Percentiles rank a stretch among this genome's conserved stretches.
Evolutionary conservation across 345 rosid species (phyloP).

Genomic region (Murraya paniculata): DNA sequence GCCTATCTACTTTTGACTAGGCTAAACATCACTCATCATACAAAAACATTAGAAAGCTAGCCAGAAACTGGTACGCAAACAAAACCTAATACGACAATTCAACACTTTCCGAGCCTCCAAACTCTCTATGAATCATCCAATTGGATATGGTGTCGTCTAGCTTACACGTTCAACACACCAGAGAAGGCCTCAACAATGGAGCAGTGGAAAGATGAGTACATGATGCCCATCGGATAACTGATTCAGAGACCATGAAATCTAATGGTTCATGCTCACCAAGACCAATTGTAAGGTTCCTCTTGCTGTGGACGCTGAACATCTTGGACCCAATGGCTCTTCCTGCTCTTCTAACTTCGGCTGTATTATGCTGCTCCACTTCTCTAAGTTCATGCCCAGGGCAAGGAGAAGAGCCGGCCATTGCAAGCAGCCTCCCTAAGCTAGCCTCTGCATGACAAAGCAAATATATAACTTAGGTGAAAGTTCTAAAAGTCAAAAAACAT

Average conservation of each 20-base stretch:
- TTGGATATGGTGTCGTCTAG: background rate
- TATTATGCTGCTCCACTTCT: conserved; percentile 32
- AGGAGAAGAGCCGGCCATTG: conserved; percentile 26
- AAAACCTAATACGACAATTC: background rate
- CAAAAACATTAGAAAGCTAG: conserved; percentile 6
- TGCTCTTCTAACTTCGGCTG: conserved; percentile 31
- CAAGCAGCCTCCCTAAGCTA: conserved; percentile 25
- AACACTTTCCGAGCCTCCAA: background rate
- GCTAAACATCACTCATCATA: background rate
- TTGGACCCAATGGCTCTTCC: conserved; percentile 35
- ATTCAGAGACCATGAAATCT: conserved; percentile 45
- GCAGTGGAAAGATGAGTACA: conserved; percentile 56
- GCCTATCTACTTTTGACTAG: conserved; percentile 2
- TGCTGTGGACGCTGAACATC: conserved; percentile 43
- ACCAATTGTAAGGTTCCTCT: conserved; percentile 60
- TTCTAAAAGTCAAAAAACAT: background rate
- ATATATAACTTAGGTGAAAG: background rate
- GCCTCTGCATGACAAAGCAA: conserved; percentile 20
- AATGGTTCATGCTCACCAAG: conserved; percentile 53
- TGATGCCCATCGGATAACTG: conserved; percentile 71
- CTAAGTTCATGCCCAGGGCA: conserved; percentile 22
- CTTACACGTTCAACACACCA: conserved; percentile 44
- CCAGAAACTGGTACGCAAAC: background rate
- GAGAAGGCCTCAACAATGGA: conserved; percentile 47
- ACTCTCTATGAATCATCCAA: background rate